Conservation (phyloP, 495 filamentous ascomycete species). For the Tetracladium marchalianum region DNA sequence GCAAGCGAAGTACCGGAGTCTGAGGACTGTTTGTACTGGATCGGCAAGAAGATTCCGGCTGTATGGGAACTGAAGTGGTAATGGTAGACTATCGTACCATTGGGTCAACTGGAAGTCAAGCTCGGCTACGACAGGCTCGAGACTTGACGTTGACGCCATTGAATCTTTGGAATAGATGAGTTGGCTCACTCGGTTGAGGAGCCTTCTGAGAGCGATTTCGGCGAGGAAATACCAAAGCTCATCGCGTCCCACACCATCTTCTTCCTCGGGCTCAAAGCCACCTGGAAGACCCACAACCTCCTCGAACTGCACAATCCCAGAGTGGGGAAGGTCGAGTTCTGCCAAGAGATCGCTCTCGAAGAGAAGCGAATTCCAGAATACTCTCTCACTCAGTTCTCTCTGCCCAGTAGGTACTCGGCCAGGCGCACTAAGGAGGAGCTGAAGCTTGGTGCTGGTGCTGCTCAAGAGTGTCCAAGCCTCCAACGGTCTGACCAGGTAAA, state of each 20-base stretch:
- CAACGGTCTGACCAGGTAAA: conserved; percentile 70
- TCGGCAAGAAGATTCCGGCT: conserved; percentile 52
- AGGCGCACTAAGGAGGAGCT: conserved; percentile 62
- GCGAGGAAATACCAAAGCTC: conserved; percentile 80
- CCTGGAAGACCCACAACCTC: conserved; percentile 69
- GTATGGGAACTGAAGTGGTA: conserved; percentile 66
- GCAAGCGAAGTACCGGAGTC: conserved; percentile 73
- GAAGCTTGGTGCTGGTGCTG: conserved; percentile 70
- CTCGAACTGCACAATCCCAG: conserved; percentile 70
- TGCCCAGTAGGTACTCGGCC: conserved; percentile 57
- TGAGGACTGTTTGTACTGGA: conserved; percentile 67
- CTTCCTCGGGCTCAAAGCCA: conserved; percentile 61
- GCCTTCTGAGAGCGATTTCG: conserved; percentile 66
- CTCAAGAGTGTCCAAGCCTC: conserved; percentile 76
- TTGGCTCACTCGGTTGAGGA: conserved; percentile 71
- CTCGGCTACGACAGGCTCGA: conserved; percentile 69
- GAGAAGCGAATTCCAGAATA: conserved; percentile 77
- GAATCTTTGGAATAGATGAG: conserved; percentile 71
- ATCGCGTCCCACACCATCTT: conserved; percentile 55
- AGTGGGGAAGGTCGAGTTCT: conserved; percentile 72
- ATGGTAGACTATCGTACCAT: conserved; percentile 71
- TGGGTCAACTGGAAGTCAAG: conserved; percentile 74
- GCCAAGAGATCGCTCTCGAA: conserved; percentile 76
- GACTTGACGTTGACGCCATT: conserved; percentile 53
- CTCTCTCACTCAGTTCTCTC: conserved; percentile 60